These are phyloP conservation scores for Huntiella moniliformis DNA, from an alignment of 2,329 filamentous ascomycete genomes.

Conservation along the genomic window DNA sequence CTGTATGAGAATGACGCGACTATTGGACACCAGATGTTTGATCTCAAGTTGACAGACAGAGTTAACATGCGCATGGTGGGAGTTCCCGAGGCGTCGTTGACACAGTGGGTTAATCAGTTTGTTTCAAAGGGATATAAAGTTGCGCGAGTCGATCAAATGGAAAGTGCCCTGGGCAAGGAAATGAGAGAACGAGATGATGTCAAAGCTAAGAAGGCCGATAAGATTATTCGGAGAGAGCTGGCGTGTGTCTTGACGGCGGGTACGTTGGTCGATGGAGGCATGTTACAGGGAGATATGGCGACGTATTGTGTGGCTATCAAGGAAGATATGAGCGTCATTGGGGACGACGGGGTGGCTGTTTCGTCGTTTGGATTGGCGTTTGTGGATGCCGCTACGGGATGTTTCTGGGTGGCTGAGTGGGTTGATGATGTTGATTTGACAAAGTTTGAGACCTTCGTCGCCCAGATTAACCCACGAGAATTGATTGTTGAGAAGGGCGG, in stretches of 20 bases:
- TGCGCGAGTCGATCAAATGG: constrained; percentile 87
- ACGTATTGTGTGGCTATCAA: constrained; percentile 95
- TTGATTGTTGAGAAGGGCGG: constrained; percentile 73
- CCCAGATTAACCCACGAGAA: constrained; percentile 77
- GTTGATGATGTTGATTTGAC: constrained; percentile 83
- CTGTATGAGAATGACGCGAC: constrained; percentile 96
- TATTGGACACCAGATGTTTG: constrained; percentile 87
- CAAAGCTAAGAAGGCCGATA: constrained; percentile 59
- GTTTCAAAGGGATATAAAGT: constrained; percentile 97
- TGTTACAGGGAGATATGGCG: constrained; percentile 96
- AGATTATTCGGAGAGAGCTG: constrained; percentile 81
- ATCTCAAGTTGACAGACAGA: constrained; percentile 89
- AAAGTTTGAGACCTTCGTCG: constrained; percentile 91
- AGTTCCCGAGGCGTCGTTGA: constrained; percentile 86
- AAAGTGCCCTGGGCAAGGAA: constrained; percentile 87
- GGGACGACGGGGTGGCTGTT: constrained; percentile 17
- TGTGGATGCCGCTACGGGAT: constrained; percentile 85
- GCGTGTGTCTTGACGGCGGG: constrained; percentile 81
- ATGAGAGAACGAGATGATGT: constrained; percentile 76
- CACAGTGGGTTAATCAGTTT: constrained; percentile 95
- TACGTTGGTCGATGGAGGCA: constrained; percentile 83
- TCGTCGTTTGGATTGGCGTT: constrained; percentile 85
- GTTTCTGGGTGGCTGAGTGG: constrained; percentile 87
- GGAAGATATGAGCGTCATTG: constrained; percentile 49
- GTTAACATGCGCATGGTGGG: constrained; percentile 99